These are phyloP conservation scores for Tetrahymena thermophila DNA, from an alignment of 73 alveolate genomes.

Conservation along the genomic window DNA sequence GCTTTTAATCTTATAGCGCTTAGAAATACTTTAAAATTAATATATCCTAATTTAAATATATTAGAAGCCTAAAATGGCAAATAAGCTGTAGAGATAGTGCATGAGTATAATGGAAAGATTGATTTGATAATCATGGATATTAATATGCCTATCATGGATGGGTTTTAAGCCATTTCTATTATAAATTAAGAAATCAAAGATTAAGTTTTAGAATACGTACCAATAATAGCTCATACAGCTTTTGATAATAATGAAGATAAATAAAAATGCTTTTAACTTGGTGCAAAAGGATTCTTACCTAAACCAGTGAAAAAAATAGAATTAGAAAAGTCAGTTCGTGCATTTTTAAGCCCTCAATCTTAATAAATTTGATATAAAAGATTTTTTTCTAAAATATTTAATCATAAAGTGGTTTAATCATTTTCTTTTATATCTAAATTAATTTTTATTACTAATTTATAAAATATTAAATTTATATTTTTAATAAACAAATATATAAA, in stretches of 20 bases:
- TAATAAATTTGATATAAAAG: neutral
- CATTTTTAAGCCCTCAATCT: neutral
- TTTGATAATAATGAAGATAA: neutral
- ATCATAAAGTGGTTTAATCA: no score
- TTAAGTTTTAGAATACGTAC: neutral
- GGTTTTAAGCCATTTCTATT: neutral
- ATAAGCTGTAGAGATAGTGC: neutral
- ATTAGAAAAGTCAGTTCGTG: neutral
- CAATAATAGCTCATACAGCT: neutral
- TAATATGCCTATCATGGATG: conserved; percentile 22
- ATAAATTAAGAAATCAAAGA: neutral
- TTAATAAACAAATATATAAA: no score
- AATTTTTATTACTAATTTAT: no score
- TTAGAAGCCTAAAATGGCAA: neutral
- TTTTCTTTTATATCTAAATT: no score
- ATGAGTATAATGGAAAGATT: neutral
- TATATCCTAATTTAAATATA: neutral
- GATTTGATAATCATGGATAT: conserved; percentile 11
- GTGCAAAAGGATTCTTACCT: neutral
- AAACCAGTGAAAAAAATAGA: neutral
- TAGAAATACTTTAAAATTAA: neutral
- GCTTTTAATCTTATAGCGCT: neutral
- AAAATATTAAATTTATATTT: no score
- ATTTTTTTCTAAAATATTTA: neutral
- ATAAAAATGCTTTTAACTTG: neutral